Percentiles rank a stretch among this genome's conserved stretches.
These are phyloP conservation scores for Wickerhamiella bombiphila DNA, from an alignment of 805 yeast genomes.

Conservation along the genomic window DNA sequence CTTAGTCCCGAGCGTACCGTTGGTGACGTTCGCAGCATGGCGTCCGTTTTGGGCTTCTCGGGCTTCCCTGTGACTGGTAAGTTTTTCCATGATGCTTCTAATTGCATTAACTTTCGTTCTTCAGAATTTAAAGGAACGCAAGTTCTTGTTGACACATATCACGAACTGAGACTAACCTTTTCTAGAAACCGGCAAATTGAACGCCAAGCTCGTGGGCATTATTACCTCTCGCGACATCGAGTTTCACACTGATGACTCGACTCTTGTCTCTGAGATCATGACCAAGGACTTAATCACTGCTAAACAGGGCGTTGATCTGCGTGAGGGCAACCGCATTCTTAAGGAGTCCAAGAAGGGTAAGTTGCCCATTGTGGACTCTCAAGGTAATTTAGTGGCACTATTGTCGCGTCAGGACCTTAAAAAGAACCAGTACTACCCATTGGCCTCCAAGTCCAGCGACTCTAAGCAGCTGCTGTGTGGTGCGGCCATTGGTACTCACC, in stretches of 20 bases:
- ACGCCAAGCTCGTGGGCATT: slow-evolving; percentile 87
- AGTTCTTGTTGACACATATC: slow-evolving; percentile 1
- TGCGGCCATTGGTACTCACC: slow-evolving; percentile 95
- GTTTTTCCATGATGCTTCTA: slow-evolving; percentile 28
- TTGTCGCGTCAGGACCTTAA: slow-evolving; percentile 92
- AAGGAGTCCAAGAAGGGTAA: slow-evolving; percentile 94
- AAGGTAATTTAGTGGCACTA: slow-evolving; percentile 68
- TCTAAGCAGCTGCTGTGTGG: slow-evolving; percentile 96
- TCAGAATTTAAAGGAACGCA: slow-evolving; percentile 45
- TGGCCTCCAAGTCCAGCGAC: slow-evolving; percentile 82
- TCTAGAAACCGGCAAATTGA: slow-evolving; percentile 66
- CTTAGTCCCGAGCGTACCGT: slow-evolving; percentile 64
- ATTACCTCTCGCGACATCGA: slow-evolving; percentile 95
- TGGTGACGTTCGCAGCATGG: slow-evolving; percentile 61
- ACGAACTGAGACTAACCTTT: slow-evolving; percentile 19
- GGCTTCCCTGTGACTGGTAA: slow-evolving; percentile 99
- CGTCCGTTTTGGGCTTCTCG: slow-evolving; percentile 69
- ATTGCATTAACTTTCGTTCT: slow-evolving; percentile 93
- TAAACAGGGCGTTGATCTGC: slow-evolving; percentile 60
- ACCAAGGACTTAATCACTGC: slow-evolving; percentile 79
- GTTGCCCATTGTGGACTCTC: slow-evolving; percentile 75
- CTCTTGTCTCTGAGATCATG: slow-evolving; percentile 68
- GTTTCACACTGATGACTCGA: slow-evolving; percentile 62
- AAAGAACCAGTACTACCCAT: slow-evolving; percentile 86
- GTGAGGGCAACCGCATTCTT: slow-evolving; percentile 80